These are phyloP conservation scores for Phlebiopsis flavidoalba DNA, from an alignment of 768 basidiomycete species.

Conservation along the genomic window DNA sequence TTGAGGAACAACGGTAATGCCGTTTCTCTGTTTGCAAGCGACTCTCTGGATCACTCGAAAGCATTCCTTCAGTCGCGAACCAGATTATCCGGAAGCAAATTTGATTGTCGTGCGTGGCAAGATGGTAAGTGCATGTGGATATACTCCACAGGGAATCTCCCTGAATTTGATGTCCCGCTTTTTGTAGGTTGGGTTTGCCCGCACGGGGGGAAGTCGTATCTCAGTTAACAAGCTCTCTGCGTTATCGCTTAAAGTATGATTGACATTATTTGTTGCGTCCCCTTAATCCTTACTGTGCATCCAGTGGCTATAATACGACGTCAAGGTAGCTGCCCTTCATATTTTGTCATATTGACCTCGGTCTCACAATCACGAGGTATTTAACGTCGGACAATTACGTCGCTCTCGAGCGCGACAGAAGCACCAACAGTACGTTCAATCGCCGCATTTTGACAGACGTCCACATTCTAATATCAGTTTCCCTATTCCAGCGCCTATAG, in stretches of 20 bases:
- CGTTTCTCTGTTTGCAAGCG: constrained; percentile 1
- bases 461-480: background rate
- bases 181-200: constrained; percentile 85
- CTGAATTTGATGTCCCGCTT: background rate
- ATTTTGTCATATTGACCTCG: background rate
- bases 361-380: constrained; percentile 54
- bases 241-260: constrained; percentile 81
- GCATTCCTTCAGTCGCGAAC: constrained; percentile 63
- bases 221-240: constrained; percentile 96
- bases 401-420: constrained; percentile 79
- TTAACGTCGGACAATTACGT: constrained; percentile 95
- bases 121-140: constrained; percentile 57
- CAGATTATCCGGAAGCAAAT: constrained; percentile 98
- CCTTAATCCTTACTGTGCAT: background rate
- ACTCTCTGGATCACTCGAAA: background rate
- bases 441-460: background rate
- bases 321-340: constrained; percentile 63
- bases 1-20: constrained; percentile 79
- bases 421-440: constrained; percentile 59
- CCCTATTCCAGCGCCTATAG: constrained; percentile 89
- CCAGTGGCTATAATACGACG: constrained; percentile 98
- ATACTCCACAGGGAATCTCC: background rate
- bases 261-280: background rate
- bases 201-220: constrained; percentile 97
- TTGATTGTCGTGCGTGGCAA: constrained; percentile 90